Percentiles rank a stretch among this genome's conserved stretches.
These are phyloP conservation scores for Hylodesmum podocarpum DNA, from an alignment of 306 rosid genomes.

Conservation along the genomic window DNA sequence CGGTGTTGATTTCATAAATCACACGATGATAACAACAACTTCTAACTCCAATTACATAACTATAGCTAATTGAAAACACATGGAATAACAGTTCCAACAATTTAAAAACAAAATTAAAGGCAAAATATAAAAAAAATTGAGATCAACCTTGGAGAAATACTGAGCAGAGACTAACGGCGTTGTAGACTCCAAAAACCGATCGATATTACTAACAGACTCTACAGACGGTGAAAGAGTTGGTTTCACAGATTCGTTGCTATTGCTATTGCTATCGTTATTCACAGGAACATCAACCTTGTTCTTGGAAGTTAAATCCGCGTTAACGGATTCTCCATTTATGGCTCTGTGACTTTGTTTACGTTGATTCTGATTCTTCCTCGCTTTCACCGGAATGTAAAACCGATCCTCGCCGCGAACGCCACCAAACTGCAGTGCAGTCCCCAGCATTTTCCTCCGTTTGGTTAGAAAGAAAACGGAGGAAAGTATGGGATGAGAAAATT, in stretches of 20 bases:
- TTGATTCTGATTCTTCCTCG: constrained; percentile 57
- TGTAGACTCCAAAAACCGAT: constrained; percentile 73
- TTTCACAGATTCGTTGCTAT: constrained; percentile 21
- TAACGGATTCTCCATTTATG: constrained; percentile 48
- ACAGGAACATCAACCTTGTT: constrained; percentile 36
- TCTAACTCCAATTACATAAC: neutral
- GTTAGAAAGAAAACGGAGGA: constrained; percentile 36
- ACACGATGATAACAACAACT: neutral
- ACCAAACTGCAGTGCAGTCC: constrained; percentile 62
- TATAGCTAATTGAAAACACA: neutral
- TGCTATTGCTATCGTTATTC: neutral
- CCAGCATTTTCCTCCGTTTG: constrained; percentile 63
- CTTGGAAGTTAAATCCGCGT: constrained; percentile 36
- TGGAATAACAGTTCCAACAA: constrained; percentile 7
- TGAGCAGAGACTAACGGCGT: constrained; percentile 73
- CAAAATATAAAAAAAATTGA: neutral
- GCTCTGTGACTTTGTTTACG: constrained; percentile 51
- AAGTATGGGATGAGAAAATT: neutral
- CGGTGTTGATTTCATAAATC: too few species aligned
- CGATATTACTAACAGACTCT: constrained; percentile 56
- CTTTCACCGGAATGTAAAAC: constrained; percentile 68
- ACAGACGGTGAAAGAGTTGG: constrained; percentile 34
- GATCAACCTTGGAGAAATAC: constrained; percentile 71
- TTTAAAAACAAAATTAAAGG: neutral
- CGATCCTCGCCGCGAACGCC: constrained; percentile 62